A percentile compares a stretch with the other conserved stretches of the same genome.
Conservation (phyloP, 306 rosid genomes). For the Dalbergia cochinchinensis region DNA sequence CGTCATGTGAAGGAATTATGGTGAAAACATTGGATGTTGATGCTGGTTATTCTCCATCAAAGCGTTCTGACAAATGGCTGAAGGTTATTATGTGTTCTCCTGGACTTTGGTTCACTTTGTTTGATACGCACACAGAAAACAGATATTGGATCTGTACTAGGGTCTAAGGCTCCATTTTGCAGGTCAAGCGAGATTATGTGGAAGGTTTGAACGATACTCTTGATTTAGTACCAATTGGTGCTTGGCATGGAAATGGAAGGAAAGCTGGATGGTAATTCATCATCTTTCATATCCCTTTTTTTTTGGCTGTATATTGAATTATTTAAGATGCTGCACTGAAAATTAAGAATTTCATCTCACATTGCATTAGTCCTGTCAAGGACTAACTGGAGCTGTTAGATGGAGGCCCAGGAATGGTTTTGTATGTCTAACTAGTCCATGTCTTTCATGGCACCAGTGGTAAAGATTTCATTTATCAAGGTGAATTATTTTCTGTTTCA, state of each 20-base stretch:
- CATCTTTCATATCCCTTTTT: neutral
- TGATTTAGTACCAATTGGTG: constrained; percentile 95
- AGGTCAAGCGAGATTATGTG: constrained; percentile 95
- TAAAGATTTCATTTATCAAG: neutral
- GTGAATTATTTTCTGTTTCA: no score
- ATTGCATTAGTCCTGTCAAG: constrained; percentile 15
- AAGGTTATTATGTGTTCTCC: constrained; percentile 63
- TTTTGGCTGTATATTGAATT: constrained; percentile 23
- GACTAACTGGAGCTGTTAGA: constrained; percentile 12
- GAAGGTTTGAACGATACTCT: constrained; percentile 86
- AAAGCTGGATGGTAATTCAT: constrained; percentile 88
- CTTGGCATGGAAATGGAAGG: constrained; percentile 99
- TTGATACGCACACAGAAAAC: neutral
- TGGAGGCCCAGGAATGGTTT: constrained; percentile 5
- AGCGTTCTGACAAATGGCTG: constrained; percentile 87
- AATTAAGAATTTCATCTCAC: constrained; percentile 23
- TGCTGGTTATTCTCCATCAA: constrained; percentile 91
- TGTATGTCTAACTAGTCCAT: constrained; percentile 17
- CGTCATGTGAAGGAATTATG: constrained; percentile 96
- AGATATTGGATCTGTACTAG: constrained; percentile 26
- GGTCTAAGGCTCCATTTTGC: constrained; percentile 40
- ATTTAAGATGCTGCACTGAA: constrained; percentile 29
- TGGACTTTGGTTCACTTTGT: constrained; percentile 13
- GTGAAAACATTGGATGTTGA: constrained; percentile 84
- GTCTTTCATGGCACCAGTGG: constrained; percentile 27